A percentile compares a stretch with the other conserved stretches of the same genome.
phyloP scores from a whole-genome alignment of 495 filamentous ascomycete species.

The Penicillium macrosclerotiorum region DNA sequence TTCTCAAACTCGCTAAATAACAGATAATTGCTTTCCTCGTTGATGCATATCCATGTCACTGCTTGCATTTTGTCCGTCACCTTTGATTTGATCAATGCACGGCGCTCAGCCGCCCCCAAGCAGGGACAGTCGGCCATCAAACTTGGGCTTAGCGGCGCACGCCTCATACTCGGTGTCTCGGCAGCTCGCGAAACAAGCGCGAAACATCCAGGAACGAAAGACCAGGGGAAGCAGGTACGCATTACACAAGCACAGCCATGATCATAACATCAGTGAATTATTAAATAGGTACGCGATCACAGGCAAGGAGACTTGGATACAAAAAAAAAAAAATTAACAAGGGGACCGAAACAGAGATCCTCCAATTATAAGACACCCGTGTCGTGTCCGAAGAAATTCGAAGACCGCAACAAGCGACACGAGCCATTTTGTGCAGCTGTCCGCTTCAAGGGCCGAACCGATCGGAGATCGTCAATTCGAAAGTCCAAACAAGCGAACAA shows the following conservation, averaged over 20 bases:
- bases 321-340: constrained; percentile 14
- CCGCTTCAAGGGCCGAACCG: neutral
- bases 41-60: neutral
- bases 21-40: neutral
- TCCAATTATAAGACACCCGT: constrained; percentile 10
- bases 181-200: neutral
- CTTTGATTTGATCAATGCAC: too few relatives aligned
- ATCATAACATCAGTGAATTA: constrained; percentile 21
- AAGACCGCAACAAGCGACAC: constrained; percentile 3
- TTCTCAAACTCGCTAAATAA: neutral
- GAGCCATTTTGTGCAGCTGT: constrained; percentile 11
- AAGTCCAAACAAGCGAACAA: constrained; percentile 3
- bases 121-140: neutral
- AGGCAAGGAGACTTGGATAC: constrained; percentile 22
- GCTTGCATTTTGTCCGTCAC: neutral
- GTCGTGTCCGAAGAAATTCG: neutral
- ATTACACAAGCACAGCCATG: neutral
- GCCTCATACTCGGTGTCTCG: neutral
- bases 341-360: constrained; percentile 8
- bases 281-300: constrained; percentile 16
- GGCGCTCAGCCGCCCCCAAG: neutral
- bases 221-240: neutral
- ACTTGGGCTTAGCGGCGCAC: neutral
- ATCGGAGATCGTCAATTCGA: constrained; percentile 1
- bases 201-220: neutral